Evolutionary conservation across 371 early-diverging fungal species (phyloP).

Genomic region (Nematocida sp.): DNA sequence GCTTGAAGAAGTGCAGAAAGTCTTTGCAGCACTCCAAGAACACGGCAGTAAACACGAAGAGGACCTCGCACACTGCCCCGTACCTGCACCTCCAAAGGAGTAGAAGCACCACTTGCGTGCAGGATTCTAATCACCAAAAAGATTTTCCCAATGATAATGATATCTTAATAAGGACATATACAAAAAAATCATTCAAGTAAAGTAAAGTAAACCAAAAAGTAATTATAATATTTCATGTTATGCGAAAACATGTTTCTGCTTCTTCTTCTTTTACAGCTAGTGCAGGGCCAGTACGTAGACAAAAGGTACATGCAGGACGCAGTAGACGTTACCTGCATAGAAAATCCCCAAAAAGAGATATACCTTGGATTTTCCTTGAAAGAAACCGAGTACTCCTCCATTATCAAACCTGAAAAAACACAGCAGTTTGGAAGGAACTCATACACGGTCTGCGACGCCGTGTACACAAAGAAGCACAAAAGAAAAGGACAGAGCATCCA

Average conservation of each 20-base stretch:
- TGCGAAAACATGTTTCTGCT: conserved; percentile 9
- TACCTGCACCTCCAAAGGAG: too few species aligned
- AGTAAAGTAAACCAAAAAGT: conserved; percentile 15
- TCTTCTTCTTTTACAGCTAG: conserved; percentile 3
- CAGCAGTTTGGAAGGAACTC: conserved; percentile 24
- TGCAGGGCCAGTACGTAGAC: conserved; percentile 23
- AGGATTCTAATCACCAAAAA: too few species aligned
- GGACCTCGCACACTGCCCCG: too few species aligned
- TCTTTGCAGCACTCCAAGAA: too few species aligned
- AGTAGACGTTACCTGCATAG: conserved; percentile 18
- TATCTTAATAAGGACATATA: too few species aligned
- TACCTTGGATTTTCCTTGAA: conserved; percentile 15
- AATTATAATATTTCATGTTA: background rate
- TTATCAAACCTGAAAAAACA: conserved; percentile 12
- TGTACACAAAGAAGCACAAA: conserved; percentile 32
- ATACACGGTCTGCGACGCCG: conserved; percentile 10
- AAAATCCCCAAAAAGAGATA: background rate
- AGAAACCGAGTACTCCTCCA: conserved; percentile 3
- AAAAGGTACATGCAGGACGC: conserved; percentile 17
- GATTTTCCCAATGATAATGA: too few species aligned
- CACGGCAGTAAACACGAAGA: too few species aligned
- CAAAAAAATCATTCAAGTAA: too few species aligned
- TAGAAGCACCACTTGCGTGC: too few species aligned
- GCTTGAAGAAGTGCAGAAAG: too few species aligned
- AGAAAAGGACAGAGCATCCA: background rate